Evolutionary conservation across 805 yeast genomes (phyloP), one percentile per base, ranked within the genome.

Genomic region (Myxozyma neotropica): DNA sequence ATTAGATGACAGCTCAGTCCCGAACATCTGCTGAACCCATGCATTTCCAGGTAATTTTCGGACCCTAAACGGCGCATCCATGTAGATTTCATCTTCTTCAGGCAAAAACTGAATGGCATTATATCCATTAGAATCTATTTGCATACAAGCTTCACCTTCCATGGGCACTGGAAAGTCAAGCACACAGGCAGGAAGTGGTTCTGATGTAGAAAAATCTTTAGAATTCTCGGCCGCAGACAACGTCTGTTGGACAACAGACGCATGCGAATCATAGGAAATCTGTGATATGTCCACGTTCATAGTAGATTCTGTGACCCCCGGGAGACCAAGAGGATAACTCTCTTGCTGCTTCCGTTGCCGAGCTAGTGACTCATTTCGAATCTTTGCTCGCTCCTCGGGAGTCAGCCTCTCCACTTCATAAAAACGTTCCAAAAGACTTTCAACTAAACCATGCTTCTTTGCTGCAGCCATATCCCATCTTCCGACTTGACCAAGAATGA

Each of bases 31-130:
- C 42, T 58, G 62, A 39, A 54, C 17, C 61, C 63, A 61, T 17
- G 48, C 24, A 36, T 44, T 40, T 17, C 54, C 63, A 2, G 65
- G 64, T 2, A 61, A 40, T 29, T 40, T 48, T 13, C 63, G 51
- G 8, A 58, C 39, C 24, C 65, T 36, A 44, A 48, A 53, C 5
- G 65, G 63, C 27, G 58, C 57, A 50, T 61, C 65, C 57, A 58
- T 45, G 23, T 58, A 61, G 23, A 61, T 57, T 26, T 61, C 65
- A 36, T 61, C 65, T 24, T 61, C 65, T 42, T 61, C 65, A 4
- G 65, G 65, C 21, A 61, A 47, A 29, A 61, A 61, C 38, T 38
- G 53, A 29, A 53, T 29, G 19, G 36, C 26, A 15, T 45, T 48
- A 36, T 26, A 27, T 3, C 45, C 26, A 29, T 23, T 21, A 8